Base-by-base conservation (phyloP, 768 basidiomycete genomes). In the Vararia minispora region DNA sequence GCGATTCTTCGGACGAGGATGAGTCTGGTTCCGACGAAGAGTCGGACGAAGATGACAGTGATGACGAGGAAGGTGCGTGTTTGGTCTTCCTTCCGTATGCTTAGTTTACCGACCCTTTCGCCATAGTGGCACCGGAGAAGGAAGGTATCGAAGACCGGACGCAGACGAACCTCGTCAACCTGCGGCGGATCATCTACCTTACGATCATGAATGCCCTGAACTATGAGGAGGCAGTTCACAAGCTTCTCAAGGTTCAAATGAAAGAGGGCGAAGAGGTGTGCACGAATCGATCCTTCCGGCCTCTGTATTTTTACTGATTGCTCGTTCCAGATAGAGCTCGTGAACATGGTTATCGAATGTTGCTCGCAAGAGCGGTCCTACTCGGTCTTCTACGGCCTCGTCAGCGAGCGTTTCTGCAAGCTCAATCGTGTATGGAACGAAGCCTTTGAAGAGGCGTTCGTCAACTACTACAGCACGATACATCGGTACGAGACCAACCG, bases 311-410 rank as follows among this genome's bases (percentile, higher is more conserved):
- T 40, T 28, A 34, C 18, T 33, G 4, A 40, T 12, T 17, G 44
- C 9, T n/a, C 32, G 25, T n/a, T 25, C 3, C 52, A 95, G 89
- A 84, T 89, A 50, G 94, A 97, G 57, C 62, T 99, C 41, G 76
- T 87, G 57, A 97, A 98, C 69, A 99, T 99, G 95, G 75, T 99
- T 45, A 86, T 99, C 59, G 94, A 98, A 53, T 99, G 95, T 83
- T 98, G 95, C 58, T 98, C 95, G 2, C 95, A 99, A 65, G 95
- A 98, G 58, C 84, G 95, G 11, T 91, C 94, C 1, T 99, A 97
- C 59, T 89, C 87, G 2, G 85, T 72, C n/a, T 98, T 95, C 68
- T 99, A 92, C 53, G 95, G 95, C 10, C 76, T 98, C 16, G 71
- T 95, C 45, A 90, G 90, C 39, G 95, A 99, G 58, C 84, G 95